These are phyloP conservation scores for Metschnikowia borealis DNA, from an alignment of 805 yeast genomes.

Conservation along the genomic window DNA sequence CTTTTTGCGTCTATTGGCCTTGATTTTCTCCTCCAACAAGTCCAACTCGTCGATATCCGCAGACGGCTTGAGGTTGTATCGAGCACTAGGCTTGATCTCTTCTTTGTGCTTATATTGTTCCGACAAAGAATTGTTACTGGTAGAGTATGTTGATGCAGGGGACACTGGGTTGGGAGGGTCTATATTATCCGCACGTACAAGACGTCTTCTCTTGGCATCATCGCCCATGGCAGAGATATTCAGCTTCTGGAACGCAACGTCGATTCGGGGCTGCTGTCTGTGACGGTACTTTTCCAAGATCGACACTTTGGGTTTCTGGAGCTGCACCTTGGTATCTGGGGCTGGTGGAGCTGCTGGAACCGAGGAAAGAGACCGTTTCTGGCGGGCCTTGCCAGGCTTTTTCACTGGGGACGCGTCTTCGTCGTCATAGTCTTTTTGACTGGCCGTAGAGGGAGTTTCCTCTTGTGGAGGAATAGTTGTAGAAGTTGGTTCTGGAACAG, in stretches of 20 bases:
- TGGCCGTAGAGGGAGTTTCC: neutral
- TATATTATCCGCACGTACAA: slow-evolving; percentile 28
- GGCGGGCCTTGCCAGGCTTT: slow-evolving; percentile 30
- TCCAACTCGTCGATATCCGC: slow-evolving; percentile 35
- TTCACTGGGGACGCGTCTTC: slow-evolving; percentile 39
- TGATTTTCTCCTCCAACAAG: slow-evolving; percentile 36
- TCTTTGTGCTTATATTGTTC: slow-evolving; percentile 5
- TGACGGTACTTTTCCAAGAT: slow-evolving; percentile 40
- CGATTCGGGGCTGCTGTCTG: slow-evolving; percentile 34
- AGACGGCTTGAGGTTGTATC: slow-evolving; percentile 3
- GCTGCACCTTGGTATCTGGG: slow-evolving; percentile 36
- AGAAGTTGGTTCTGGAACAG: neutral
- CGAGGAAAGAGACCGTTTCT: slow-evolving; percentile 12
- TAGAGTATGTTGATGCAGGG: neutral
- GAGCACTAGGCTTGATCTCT: slow-evolving; percentile 7
- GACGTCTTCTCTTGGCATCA: slow-evolving; percentile 29
- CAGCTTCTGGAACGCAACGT: slow-evolving; percentile 18
- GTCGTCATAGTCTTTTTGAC: slow-evolving; percentile 19
- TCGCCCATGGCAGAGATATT: slow-evolving; percentile 19
- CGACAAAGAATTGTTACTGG: neutral
- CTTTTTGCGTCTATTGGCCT: slow-evolving; percentile 26
- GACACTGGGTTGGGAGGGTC: slow-evolving; percentile 4
- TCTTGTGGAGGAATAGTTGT: neutral
- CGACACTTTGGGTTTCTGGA: slow-evolving; percentile 37
- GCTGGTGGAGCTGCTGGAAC: slow-evolving; percentile 9